phyloP scores from a whole-genome alignment of 2,329 filamentous ascomycete species.

The Aspergillus tubingensis region DNA sequence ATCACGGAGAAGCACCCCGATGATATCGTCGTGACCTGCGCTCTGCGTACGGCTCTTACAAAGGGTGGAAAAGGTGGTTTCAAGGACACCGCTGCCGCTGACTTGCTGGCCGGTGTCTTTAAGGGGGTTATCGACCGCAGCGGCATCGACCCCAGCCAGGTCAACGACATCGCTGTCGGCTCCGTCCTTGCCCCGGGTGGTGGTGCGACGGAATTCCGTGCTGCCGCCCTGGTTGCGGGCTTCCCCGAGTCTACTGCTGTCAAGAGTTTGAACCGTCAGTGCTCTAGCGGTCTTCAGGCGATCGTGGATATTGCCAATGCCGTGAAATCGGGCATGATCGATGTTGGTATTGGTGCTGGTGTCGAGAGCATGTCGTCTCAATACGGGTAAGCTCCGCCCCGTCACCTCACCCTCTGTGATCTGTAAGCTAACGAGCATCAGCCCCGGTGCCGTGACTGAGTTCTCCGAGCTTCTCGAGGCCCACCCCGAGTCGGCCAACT shows the following conservation, averaged over 20 bases:
- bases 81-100: slow-evolving; percentile 88
- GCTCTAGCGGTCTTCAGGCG: slow-evolving; percentile 88
- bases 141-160: slow-evolving; percentile 79
- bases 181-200: slow-evolving; percentile 89
- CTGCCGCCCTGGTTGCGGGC: slow-evolving; percentile 84
- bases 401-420: neutral
- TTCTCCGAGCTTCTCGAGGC: slow-evolving; percentile 87
- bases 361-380: slow-evolving; percentile 95
- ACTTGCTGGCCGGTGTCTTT: slow-evolving; percentile 82
- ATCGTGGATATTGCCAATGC: slow-evolving; percentile 93
- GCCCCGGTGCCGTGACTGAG: slow-evolving; percentile 81
- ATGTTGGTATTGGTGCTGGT: slow-evolving; percentile 88
- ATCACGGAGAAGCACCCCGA: slow-evolving; percentile 56
- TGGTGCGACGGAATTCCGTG: slow-evolving; percentile 95
- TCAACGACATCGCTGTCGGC: slow-evolving; percentile 92
- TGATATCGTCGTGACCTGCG: slow-evolving; percentile 86
- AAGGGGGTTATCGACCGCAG: slow-evolving; percentile 80
- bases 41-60: slow-evolving; percentile 87
- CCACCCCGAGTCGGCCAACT: slow-evolving; percentile 82
- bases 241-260: slow-evolving; percentile 86
- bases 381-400: slow-evolving; percentile 68
- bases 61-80: slow-evolving; percentile 91
- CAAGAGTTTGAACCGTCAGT: slow-evolving; percentile 88
- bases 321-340: slow-evolving; percentile 89
- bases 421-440: slow-evolving; percentile 31